A percentile compares a stretch with the other conserved stretches of the same genome.
phyloP scores from a whole-genome alignment of 805 yeast species.

The Yarrowia sp. region DNA sequence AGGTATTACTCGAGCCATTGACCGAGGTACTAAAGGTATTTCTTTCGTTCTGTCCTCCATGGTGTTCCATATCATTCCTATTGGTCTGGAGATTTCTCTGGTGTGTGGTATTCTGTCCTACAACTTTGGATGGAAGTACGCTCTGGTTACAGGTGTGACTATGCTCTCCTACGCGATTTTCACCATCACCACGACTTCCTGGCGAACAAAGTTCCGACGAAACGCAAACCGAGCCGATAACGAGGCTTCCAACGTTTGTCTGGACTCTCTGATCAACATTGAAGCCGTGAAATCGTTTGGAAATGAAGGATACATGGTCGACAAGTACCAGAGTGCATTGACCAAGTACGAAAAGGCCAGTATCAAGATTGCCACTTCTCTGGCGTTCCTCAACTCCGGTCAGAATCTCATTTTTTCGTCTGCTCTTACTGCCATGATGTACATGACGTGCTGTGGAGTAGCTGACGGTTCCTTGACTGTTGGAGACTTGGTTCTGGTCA shows the following conservation, averaged over 20 bases:
- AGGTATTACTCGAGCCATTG: slow-evolving; percentile 93
- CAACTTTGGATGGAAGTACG: slow-evolving; percentile 85
- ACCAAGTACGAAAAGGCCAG: slow-evolving; percentile 65
- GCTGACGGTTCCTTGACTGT: slow-evolving; percentile 77
- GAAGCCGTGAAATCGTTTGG: slow-evolving; percentile 94
- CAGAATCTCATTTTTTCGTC: slow-evolving; percentile 75
- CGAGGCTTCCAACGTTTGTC: slow-evolving; percentile 89
- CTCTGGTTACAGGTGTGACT: slow-evolving; percentile 81
- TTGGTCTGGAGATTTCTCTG: slow-evolving; percentile 84
- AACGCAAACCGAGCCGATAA: slow-evolving; percentile 91
- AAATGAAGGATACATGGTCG: slow-evolving; percentile 76
- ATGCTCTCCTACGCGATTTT: slow-evolving; percentile 86
- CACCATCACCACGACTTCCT: slow-evolving; percentile 88
- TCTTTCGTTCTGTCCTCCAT: slow-evolving; percentile 88
- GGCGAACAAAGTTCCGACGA: slow-evolving; percentile 92
- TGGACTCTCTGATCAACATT: slow-evolving; percentile 89
- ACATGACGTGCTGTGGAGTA: slow-evolving; percentile 95
- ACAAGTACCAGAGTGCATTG: slow-evolving; percentile 75
- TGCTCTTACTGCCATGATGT: slow-evolving; percentile 96
- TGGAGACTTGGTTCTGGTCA: slow-evolving; percentile 91
- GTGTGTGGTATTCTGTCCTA: slow-evolving; percentile 93
- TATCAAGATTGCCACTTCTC: slow-evolving; percentile 73
- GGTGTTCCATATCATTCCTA: slow-evolving; percentile 97
- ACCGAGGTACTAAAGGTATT: slow-evolving; percentile 96
- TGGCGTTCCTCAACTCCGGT: slow-evolving; percentile 73